These are phyloP conservation scores for Rhizomucor miehei DNA, from an alignment of 371 early-diverging fungal species.

Conservation along the genomic window DNA sequence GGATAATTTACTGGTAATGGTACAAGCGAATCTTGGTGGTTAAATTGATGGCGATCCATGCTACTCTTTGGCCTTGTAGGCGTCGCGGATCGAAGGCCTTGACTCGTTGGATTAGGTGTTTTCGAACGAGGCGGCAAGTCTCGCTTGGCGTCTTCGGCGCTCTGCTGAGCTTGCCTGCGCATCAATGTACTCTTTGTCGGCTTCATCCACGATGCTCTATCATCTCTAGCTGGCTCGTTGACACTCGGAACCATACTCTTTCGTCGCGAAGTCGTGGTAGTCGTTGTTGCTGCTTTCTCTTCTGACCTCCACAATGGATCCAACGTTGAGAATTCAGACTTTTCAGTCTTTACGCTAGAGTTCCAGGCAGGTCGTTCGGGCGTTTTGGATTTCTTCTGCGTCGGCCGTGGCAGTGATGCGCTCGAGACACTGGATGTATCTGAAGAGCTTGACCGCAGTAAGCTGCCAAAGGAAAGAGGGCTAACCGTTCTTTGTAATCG, in stretches of 20 bases:
- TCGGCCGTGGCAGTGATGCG: constrained; percentile 6
- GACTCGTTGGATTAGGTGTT: constrained; percentile 16
- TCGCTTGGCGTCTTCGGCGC: constrained; percentile 11
- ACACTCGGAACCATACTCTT: constrained; percentile 10
- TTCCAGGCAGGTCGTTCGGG: constrained; percentile 1
- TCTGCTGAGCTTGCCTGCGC: constrained; percentile 20
- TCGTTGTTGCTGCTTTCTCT: not conserved
- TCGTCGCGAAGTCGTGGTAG: not conserved
- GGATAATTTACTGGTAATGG: constrained; percentile 11
- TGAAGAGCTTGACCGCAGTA: constrained; percentile 18
- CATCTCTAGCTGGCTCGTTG: constrained; percentile 3
- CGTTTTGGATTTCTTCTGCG: constrained; percentile 9
- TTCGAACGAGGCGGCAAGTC: constrained; percentile 8
- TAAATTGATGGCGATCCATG: constrained; percentile 10
- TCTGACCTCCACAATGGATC: constrained; percentile 10
- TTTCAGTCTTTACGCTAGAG: constrained; percentile 3
- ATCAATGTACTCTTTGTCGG: constrained; percentile 28
- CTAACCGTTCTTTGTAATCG: constrained; percentile 13
- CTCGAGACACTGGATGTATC: constrained; percentile 14
- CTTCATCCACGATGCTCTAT: constrained; percentile 27
- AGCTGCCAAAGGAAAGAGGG: constrained; percentile 14
- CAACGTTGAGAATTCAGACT: not conserved
- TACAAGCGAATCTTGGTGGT: constrained; percentile 7
- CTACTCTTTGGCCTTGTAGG: constrained; percentile 22
- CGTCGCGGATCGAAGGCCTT: constrained; percentile 10